Base-by-base conservation (phyloP, 2,329 filamentous ascomycete species). In the Fusarium gaditjirri region DNA sequence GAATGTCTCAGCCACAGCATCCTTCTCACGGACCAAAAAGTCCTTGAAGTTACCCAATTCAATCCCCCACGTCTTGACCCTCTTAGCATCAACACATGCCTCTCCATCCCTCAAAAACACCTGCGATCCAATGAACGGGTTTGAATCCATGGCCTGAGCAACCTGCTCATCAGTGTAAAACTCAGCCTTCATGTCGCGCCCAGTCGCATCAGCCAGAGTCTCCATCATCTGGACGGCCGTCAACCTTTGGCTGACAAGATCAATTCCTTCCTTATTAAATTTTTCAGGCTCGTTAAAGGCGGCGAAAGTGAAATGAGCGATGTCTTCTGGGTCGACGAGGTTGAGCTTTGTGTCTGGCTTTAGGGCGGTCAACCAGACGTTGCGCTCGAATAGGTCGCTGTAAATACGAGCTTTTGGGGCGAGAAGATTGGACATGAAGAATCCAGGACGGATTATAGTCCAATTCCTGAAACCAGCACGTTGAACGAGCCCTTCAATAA, bases 391-490 rank as follows among this genome's bases (percentile, higher is more conserved):
- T 9, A 63, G 14, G 10, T 63, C 60, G 17, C 21, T 35, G 4
- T 63, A 63, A 1, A 63, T 50, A 2, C 43, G 55, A 4, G 31
- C 60, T 7, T 61, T 63, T 1, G 60, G 55, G 0, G 31, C 56
- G 5, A 63, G 55, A 2, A 63, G n/a, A 3, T 63, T 63, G 38
- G 43, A 42, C 60, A 63, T 63, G 10, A 63, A 50, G n/a, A 61
- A 63, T 0, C 60, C 60, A 0, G 60, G 60, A 3, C 60, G 60
- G 2, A 61, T n/a, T 0, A 61, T 43, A 1, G 55, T 33, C 60
- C 43, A 63, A 0, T 63, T 31, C n/a, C 33, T 8, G 7, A 63
- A 61, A 1, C 31, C 43, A 6, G 43, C 56, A 0, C 60, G 55
- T 5, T 63, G 7, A 0, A 63, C 25, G 0, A 63, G 21, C 0